These are phyloP conservation scores for Apophysomyces elegans DNA, from an alignment of 371 early-diverging fungal genomes.

Conservation along the genomic window DNA sequence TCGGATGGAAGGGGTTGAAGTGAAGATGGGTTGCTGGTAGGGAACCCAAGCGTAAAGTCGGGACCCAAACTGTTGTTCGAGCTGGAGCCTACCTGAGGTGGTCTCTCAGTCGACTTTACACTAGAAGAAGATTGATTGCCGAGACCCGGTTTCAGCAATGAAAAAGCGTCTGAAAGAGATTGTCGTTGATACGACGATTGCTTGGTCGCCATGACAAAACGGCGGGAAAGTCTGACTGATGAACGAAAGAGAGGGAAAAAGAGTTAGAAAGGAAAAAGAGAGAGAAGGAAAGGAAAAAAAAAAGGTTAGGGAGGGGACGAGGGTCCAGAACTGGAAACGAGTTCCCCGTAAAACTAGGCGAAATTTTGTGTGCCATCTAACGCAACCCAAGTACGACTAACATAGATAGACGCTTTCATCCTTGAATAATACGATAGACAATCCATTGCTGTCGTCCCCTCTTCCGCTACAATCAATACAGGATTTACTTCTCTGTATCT, in stretches of 20 bases:
- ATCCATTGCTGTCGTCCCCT: not conserved
- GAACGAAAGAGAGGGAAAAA: conserved; percentile 8
- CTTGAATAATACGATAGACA: not conserved
- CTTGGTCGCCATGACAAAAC: conserved; percentile 18
- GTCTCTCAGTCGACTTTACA: conserved; percentile 8
- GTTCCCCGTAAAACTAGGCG: not conserved
- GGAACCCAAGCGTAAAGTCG: conserved; percentile 15
- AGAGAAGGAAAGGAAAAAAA: conserved; percentile 5
- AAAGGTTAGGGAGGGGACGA: conserved; percentile 6
- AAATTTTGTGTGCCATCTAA: conserved; percentile 3
- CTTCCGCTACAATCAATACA: too few species aligned
- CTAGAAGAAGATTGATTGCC: conserved; percentile 13
- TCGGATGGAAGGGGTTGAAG: conserved; percentile 18
- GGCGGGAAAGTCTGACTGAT: not conserved
- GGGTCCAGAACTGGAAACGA: conserved; percentile 2
- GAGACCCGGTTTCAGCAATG: conserved; percentile 1
- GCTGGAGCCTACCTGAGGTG: conserved; percentile 9
- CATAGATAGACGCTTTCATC: not conserved
- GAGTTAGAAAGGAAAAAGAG: not conserved
- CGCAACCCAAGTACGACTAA: not conserved
- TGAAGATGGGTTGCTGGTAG: conserved; percentile 13
- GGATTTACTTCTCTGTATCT: too few species aligned
- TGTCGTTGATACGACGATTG: conserved; percentile 19
- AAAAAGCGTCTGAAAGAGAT: conserved; percentile 21
- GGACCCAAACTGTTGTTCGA: not conserved